These are phyloP conservation scores for Penicillium salamii DNA, from an alignment of 495 filamentous ascomycete genomes.

Conservation along the genomic window DNA sequence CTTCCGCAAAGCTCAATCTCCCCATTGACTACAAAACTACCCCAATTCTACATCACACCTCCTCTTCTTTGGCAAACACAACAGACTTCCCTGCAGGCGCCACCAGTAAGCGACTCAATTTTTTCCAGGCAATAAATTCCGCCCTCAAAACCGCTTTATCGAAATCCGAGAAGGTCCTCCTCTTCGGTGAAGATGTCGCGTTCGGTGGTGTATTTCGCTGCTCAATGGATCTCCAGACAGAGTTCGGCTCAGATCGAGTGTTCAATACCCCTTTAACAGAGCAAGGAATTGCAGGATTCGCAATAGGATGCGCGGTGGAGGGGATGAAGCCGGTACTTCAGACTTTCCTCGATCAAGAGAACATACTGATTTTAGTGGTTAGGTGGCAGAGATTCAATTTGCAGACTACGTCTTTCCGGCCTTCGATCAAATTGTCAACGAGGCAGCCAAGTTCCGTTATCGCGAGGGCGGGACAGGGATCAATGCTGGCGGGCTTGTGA, in stretches of 20 bases:
- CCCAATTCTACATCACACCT: slow-evolving; percentile 74
- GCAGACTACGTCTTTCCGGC: slow-evolving; percentile 97
- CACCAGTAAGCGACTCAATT: slow-evolving; percentile 78
- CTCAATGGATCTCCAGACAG: slow-evolving; percentile 81
- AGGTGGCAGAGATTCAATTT: slow-evolving; percentile 91
- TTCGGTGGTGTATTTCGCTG: slow-evolving; percentile 97
- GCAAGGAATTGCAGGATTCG: slow-evolving; percentile 94
- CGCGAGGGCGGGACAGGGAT: slow-evolving; percentile 70
- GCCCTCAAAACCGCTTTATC: slow-evolving; percentile 80
- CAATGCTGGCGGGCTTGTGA: slow-evolving; percentile 74
- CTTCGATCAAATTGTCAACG: slow-evolving; percentile 97
- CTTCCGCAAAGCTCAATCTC: slow-evolving; percentile 67
- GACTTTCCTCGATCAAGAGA: not conserved
- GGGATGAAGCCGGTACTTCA: slow-evolving; percentile 70
- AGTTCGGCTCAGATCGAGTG: slow-evolving; percentile 83
- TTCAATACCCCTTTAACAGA: slow-evolving; percentile 97
- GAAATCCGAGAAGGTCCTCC: slow-evolving; percentile 77
- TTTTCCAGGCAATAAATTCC: slow-evolving; percentile 90
- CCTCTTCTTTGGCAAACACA: slow-evolving; percentile 64
- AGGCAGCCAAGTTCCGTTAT: slow-evolving; percentile 91
- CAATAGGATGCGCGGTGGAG: slow-evolving; percentile 82
- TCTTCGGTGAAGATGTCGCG: slow-evolving; percentile 96
- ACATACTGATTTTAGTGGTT: not conserved
- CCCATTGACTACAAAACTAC: slow-evolving; percentile 87
- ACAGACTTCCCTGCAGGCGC: slow-evolving; percentile 62